Evolutionary conservation across 1,284 basidiomycete genomes (phyloP).

Genomic region (Caloboletus firmus): DNA sequence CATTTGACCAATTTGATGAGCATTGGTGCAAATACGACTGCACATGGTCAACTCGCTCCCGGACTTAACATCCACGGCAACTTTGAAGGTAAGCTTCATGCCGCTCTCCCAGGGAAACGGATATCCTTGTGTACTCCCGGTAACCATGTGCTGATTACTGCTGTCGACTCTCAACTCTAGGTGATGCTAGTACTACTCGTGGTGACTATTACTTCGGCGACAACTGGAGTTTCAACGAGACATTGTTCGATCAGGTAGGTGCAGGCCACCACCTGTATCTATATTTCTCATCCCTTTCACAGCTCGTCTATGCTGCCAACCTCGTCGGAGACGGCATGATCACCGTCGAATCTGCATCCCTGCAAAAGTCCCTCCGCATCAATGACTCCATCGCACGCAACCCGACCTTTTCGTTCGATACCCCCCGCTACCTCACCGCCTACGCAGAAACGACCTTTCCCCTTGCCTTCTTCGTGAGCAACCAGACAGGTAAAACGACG

Average conservation of each 20-base stretch:
- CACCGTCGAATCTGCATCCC: conserved; percentile 20
- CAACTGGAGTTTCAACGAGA: conserved; percentile 31
- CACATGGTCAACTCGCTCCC: conserved; percentile 8
- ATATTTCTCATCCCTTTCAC: background rate
- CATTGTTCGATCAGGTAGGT: conserved; percentile 25
- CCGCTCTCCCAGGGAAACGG: background rate
- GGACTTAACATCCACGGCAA: conserved; percentile 25
- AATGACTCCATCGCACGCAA: conserved; percentile 15
- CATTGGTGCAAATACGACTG: conserved; percentile 28
- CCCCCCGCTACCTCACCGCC: conserved; percentile 20
- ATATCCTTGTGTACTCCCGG: background rate
- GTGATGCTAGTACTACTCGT: conserved; percentile 29
- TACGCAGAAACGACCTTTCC: conserved; percentile 29
- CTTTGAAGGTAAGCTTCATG: conserved; percentile 17
- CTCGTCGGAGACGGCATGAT: conserved; percentile 18
- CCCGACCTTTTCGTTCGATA: conserved; percentile 26
- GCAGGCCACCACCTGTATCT: background rate
- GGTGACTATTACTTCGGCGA: conserved; percentile 30
- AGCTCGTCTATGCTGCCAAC: conserved; percentile 22
- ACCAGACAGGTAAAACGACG: conserved; percentile 24
- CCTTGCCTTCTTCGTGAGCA: conserved; percentile 28
- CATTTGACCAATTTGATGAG: conserved; percentile 31
- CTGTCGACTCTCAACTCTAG: conserved; percentile 1
- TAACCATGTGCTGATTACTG: background rate
- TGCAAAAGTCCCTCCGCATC: conserved; percentile 9